A percentile compares a stretch with the other conserved stretches of the same genome.
Evolutionary conservation across 495 filamentous ascomycete species (phyloP).

Genomic region (Articulospora tetracladia): DNA sequence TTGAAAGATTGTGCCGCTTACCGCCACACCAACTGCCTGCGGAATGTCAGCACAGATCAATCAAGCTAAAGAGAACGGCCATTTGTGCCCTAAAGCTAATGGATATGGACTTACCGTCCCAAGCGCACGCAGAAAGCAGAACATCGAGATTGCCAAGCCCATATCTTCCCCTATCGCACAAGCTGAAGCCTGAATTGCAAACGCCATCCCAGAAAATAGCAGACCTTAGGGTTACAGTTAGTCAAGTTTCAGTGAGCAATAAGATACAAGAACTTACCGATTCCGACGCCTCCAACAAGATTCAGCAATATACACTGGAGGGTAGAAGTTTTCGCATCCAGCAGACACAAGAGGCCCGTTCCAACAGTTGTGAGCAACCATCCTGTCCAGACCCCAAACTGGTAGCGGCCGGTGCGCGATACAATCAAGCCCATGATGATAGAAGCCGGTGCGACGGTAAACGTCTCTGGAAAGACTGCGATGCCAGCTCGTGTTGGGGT

Average conservation of each 20-base stretch:
- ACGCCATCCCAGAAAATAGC: slow-evolving; percentile 35
- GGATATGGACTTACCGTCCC: slow-evolving; percentile 32
- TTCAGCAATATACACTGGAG: slow-evolving; percentile 47
- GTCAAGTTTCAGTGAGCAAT: no score
- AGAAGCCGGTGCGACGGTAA: slow-evolving; percentile 38
- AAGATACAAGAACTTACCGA: slow-evolving; percentile 48
- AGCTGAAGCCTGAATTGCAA: slow-evolving; percentile 40
- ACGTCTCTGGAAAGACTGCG: slow-evolving; percentile 52
- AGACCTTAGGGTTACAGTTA: no score
- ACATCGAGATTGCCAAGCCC: slow-evolving; percentile 53
- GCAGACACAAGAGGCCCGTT: slow-evolving; percentile 44
- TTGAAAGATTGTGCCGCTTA: slow-evolving; percentile 53
- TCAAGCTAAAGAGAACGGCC: not conserved
- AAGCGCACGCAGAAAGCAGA: slow-evolving; percentile 53
- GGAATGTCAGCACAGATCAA: not conserved
- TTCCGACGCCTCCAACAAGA: slow-evolving; percentile 44
- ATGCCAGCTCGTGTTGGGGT: slow-evolving; percentile 53
- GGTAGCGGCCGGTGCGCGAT: slow-evolving; percentile 35
- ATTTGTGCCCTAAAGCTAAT: not conserved
- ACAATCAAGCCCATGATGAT: slow-evolving; percentile 46
- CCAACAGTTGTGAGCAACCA: slow-evolving; percentile 44
- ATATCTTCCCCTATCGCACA: slow-evolving; percentile 33
- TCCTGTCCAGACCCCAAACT: slow-evolving; percentile 48
- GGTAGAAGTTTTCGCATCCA: slow-evolving; percentile 41
- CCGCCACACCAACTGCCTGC: slow-evolving; percentile 38